These are phyloP conservation scores for Multifurca ochricompacta DNA, from an alignment of 768 basidiomycete species.

Conservation along the genomic window DNA sequence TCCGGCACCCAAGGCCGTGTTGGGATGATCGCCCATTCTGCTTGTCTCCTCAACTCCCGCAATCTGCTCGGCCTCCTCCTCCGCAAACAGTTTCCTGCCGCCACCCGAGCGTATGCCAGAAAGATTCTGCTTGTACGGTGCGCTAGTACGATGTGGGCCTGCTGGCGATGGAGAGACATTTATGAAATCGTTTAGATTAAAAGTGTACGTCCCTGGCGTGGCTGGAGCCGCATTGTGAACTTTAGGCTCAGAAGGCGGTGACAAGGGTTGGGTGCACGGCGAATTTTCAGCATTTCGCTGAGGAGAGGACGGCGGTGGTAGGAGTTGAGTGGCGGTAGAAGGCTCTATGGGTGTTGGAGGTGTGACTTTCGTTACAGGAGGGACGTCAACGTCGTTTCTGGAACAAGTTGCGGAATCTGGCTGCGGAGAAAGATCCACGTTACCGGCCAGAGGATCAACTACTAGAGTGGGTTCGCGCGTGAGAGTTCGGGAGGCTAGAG, in stretches of 20 bases:
- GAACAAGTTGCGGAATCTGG: not conserved
- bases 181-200: conserved; percentile 23
- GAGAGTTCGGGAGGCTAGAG: conserved; percentile 1
- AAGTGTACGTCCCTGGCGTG: conserved; percentile 21
- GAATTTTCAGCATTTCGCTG: not conserved
- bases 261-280: conserved; percentile 3
- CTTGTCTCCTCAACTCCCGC: conserved; percentile 10
- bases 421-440: conserved; percentile 8
- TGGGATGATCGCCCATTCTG: conserved; percentile 11
- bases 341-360: conserved; percentile 20
- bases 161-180: conserved; percentile 23
- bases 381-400: not conserved
- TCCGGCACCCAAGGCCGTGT: conserved; percentile 19
- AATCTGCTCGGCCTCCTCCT: conserved; percentile 18
- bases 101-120: conserved; percentile 18
- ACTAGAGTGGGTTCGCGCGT: conserved; percentile 11
- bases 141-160: conserved; percentile 11
- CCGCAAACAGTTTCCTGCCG: conserved; percentile 21
- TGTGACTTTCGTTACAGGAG: conserved; percentile 16
- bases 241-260: conserved; percentile 12
- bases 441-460: conserved; percentile 4
- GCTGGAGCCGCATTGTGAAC: conserved; percentile 12
- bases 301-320: conserved; percentile 15
- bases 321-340: not conserved
- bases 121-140: conserved; percentile 15